These are phyloP conservation scores for Fraxinus nigra DNA, from an alignment of 305 asterid genomes.

Conservation along the genomic window DNA sequence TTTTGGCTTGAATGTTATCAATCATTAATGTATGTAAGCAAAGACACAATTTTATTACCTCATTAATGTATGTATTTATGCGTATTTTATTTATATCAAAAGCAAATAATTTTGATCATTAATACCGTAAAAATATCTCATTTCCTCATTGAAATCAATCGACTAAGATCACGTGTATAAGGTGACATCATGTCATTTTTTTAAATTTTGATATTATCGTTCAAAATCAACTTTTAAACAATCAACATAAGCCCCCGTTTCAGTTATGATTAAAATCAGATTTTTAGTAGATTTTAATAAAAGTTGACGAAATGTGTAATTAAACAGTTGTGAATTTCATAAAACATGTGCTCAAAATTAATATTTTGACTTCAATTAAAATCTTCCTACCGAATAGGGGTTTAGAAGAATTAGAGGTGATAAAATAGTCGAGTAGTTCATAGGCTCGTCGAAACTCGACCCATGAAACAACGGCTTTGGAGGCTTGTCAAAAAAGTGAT, in stretches of 20 bases:
- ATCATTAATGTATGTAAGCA: background rate
- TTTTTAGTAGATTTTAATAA: background rate
- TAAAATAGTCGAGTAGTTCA: background rate
- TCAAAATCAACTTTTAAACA: background rate
- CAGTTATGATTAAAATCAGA: background rate
- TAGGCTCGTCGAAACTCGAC: background rate
- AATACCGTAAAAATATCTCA: background rate
- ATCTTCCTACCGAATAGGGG: background rate
- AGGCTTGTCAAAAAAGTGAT: background rate
- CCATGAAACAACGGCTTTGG: background rate
- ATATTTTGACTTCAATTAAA: background rate
- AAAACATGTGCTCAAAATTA: too few relatives aligned
- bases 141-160: background rate
- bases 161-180: background rate
- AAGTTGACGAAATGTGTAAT: background rate
- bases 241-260: background rate
- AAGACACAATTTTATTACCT: background rate
- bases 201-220: background rate
- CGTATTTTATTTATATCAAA: background rate
- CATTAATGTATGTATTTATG: background rate
- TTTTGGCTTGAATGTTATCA: background rate
- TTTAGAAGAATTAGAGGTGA: background rate
- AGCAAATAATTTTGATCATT: background rate
- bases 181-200: background rate
- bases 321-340: background rate